Percentiles rank a stretch among this genome's conserved stretches.
Evolutionary conservation across 164 flowering plant genomes (phyloP).

Genomic region (Aristolochia contorta): DNA sequence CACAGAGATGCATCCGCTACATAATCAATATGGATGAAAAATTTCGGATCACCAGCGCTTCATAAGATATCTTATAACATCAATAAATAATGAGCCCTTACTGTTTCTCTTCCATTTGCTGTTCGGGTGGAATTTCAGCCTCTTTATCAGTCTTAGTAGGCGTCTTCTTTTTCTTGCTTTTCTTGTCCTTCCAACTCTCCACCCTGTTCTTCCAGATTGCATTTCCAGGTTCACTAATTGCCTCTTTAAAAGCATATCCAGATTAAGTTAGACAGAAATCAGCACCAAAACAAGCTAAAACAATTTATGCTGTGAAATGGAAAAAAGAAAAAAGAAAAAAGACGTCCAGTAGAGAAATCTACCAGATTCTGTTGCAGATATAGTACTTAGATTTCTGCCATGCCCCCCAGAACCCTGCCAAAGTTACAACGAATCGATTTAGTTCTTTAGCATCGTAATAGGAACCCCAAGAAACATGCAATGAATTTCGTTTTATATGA

Average conservation of each 20-base stretch:
- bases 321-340: neutral
- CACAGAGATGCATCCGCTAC: neutral
- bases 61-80: neutral
- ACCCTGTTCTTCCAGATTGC: constrained; percentile 95
- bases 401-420: constrained; percentile 59
- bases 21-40: neutral
- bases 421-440: neutral
- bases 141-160: constrained; percentile 32
- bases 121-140: constrained; percentile 56
- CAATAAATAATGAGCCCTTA: constrained; percentile 19
- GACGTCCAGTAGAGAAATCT: neutral
- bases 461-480: neutral
- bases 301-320: neutral
- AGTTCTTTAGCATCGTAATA: neutral
- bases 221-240: constrained; percentile 68
- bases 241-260: constrained; percentile 33
- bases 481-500: neutral
- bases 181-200: constrained; percentile 92
- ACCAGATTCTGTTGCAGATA: constrained; percentile 86
- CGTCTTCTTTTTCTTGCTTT: constrained; percentile 53
- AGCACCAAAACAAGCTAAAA: neutral
- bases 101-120: constrained; percentile 75
- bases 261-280: neutral
- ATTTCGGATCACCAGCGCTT: neutral
- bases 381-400: constrained; percentile 66